These are phyloP conservation scores for Hymenoscyphus scutula DNA, from an alignment of 2,329 filamentous ascomycete genomes.

Conservation along the genomic window DNA sequence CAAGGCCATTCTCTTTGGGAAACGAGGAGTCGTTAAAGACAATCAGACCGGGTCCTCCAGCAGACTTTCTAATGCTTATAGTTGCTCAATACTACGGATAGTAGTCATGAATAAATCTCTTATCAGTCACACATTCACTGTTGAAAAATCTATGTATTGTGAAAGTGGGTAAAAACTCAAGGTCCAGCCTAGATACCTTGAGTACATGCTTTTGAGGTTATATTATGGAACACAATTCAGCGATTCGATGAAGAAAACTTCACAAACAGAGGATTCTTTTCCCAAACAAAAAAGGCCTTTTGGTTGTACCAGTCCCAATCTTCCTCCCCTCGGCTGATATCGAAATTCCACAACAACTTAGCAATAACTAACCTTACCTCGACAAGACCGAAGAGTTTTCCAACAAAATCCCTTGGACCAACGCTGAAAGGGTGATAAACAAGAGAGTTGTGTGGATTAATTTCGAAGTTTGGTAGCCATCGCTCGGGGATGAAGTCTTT, in stretches of 20 bases:
- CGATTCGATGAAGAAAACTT: not conserved
- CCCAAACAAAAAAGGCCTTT: not conserved
- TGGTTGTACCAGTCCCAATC: not conserved
- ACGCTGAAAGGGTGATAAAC: not conserved
- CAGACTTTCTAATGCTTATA: too few species aligned
- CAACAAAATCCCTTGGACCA: not conserved
- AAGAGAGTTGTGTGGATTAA: not conserved
- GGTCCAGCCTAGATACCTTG: too few species aligned
- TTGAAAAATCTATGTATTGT: too few species aligned
- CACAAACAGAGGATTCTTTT: not conserved
- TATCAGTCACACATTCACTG: too few species aligned
- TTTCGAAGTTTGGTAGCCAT: not conserved
- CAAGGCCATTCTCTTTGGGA: too few species aligned
- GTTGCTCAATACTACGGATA: too few species aligned
- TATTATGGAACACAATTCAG: too few species aligned
- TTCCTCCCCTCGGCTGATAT: not conserved
- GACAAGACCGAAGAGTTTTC: not conserved
- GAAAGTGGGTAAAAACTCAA: too few species aligned
- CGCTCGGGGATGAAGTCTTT: not conserved
- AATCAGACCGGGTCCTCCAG: too few species aligned
- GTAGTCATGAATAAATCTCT: too few species aligned
- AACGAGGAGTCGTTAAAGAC: too few species aligned
- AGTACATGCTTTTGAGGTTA: too few species aligned
- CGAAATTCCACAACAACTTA: not conserved
- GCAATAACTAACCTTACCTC: not conserved